Evolutionary conservation across 2,329 filamentous ascomycete species (phyloP), one percentile per base, ranked within the genome.

Genomic region (Xylariaceae sp.): DNA sequence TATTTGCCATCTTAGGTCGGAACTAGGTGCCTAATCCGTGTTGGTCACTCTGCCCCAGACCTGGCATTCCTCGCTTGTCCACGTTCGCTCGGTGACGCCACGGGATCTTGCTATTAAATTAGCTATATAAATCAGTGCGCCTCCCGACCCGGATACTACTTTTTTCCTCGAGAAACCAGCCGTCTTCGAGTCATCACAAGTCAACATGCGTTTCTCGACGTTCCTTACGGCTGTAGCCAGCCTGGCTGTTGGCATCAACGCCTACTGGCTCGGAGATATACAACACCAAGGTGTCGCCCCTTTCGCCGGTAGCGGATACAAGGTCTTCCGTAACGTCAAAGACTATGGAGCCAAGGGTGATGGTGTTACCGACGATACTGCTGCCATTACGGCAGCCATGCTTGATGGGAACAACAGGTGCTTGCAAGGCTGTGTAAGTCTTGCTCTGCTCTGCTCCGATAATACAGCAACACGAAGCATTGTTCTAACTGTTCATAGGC

Each of bases 271-370:
- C 35, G 65, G 62, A 50, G 66, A 72, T 55, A 61, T 73, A 11
- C 41, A 60, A 76, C 75, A 80, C 63, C 74, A 77, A 62, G 77
- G 77, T 10, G 60, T 75, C 59, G 76, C 77, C 8, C 76, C 77
- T 41, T 79, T 74, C 67, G 76, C 73, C 48, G 69, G 66, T 4
- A 55, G 67, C 13, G 73, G 72, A 35, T 79, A 78, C 57, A 68
- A 71, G n/a, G 75, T 79, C 4, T 80, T 78, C 61, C 75, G 78
- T 51, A 80, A 79, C 60, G 78, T 80, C 18, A 77, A 72, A 66
- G 77, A 78, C 69, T 80, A 76, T 60, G 78, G 78, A 51, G 77
- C 77, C 53, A 74, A 67, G 61, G 77, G 75, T 63, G 76, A 79
- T 66, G 77, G 77, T 41, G 66, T 70, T 13, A 76, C 76, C 10